Evolutionary conservation across 805 yeast genomes (phyloP).

Genomic region (Saturnispora saitoi): DNA sequence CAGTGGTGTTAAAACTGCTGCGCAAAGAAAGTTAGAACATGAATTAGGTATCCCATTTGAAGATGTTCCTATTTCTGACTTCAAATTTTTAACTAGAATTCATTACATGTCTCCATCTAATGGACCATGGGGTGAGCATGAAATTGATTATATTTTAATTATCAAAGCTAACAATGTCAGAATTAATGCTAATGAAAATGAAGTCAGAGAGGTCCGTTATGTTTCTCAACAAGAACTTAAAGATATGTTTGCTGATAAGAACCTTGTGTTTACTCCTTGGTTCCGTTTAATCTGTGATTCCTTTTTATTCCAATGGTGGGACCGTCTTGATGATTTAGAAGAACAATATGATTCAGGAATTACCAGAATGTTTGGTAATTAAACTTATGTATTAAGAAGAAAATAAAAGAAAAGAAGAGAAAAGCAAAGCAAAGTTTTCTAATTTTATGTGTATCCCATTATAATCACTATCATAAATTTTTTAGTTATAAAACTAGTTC

Average conservation of each 20-base stretch:
- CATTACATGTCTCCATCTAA: conserved; percentile 85
- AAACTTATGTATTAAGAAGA: background rate
- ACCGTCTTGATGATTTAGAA: conserved; percentile 50
- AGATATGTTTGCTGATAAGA: conserved; percentile 60
- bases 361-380: conserved; percentile 38
- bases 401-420: background rate
- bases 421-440: background rate
- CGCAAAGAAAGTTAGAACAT: conserved; percentile 84
- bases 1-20: conserved; percentile 77
- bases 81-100: conserved; percentile 83
- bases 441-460: too few relatives aligned
- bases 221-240: conserved; percentile 62
- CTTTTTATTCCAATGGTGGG: conserved; percentile 94
- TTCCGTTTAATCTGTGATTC: conserved; percentile 91
- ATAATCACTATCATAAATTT: too few relatives aligned
- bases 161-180: conserved; percentile 45
- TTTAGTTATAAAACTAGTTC: too few relatives aligned
- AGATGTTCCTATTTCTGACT: conserved; percentile 55
- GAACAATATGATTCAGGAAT: conserved; percentile 38
- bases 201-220: conserved; percentile 73
- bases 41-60: conserved; percentile 71
- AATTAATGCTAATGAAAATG: conserved; percentile 59
- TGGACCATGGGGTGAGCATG: conserved; percentile 93
- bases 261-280: conserved; percentile 89
- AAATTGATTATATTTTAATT: conserved; percentile 87